phyloP scores from a whole-genome alignment of 345 rosid species.

The Gossypium rotundifolium region DNA sequence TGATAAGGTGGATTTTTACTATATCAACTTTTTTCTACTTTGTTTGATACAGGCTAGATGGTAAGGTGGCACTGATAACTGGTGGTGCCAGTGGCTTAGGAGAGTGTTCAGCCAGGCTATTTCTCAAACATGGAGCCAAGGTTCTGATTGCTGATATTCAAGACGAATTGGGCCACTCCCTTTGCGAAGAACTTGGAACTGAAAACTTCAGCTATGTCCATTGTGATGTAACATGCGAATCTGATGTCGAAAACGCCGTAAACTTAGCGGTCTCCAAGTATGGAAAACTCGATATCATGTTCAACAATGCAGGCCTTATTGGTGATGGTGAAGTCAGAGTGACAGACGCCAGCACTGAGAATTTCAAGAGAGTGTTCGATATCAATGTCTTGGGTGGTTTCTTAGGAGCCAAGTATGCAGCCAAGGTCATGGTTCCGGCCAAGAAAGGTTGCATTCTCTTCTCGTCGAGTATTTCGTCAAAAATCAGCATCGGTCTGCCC shows the following conservation, averaged over 20 bases:
- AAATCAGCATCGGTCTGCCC: conserved; percentile 6
- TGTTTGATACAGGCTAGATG: background rate
- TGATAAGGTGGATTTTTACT: too few relatives aligned
- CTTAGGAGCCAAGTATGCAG: conserved; percentile 29
- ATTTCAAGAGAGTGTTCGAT: too few relatives aligned
- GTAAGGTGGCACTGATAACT: conserved; percentile 16
- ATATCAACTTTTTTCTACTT: background rate
- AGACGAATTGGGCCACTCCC: conserved; percentile 5
- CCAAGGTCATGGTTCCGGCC: background rate
- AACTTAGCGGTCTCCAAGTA: conserved; percentile 6
- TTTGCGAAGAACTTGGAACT: background rate
- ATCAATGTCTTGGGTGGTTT: conserved; percentile 8
- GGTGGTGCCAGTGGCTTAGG: conserved; percentile 20
- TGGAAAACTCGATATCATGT: conserved; percentile 32
- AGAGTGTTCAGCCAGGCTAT: conserved; percentile 7
- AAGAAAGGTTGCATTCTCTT: conserved; percentile 14
- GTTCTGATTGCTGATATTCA: conserved; percentile 21
- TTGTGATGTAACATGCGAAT: conserved; percentile 18
- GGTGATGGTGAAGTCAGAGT: background rate
- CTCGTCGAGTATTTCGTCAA: conserved; percentile 12
- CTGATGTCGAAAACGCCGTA: conserved; percentile 15
- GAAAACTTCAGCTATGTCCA: conserved; percentile 15
- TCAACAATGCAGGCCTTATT: conserved; percentile 21
- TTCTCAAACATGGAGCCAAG: background rate
- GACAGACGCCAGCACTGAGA: background rate